Base-by-base conservation (phyloP, 805 yeast genomes). In the Ogataea ramenticola region DNA sequence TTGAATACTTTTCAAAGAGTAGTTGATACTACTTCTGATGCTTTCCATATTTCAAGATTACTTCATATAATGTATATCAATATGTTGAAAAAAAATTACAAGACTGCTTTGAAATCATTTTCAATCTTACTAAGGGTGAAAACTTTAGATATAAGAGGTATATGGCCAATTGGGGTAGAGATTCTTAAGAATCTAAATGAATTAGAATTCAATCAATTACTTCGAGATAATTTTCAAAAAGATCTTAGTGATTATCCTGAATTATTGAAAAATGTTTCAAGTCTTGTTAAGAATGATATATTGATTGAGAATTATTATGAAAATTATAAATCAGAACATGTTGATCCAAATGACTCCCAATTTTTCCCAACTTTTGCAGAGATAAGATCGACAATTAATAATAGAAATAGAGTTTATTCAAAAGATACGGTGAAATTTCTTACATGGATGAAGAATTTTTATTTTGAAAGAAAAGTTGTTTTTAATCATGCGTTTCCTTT, bases 111-210 rank as follows among this genome's bases (percentile, higher is more conserved):
- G 51, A 68, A 68, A 43, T 61, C 77, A 8, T 78, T 79, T 49
- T 57, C 76, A 10, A 43, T 77, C 2, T 55, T 84, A 20, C 55
- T 79, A 3, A 57, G 82, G 42, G 51, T 74, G 1, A 74, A 74
- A 1, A 57, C 58, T 1, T 67, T 76, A 11, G 86, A 83, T 54
- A 56, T 81, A 6, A 64, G 79, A 43, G 61, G 72, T 3, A 54
- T 82, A 11, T 84, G 90, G 90, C 75, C 83, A 0, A 32, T 81
- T 1, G 89, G 85, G 0, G 58, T 78, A 5, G 81, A 77, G 46
- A 75, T 82, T 5, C 54, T 82, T 20, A 53, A 55, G 29, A 44
- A 55, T 21, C 39, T 60, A 39, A 59, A 56, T 43, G 55, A 53
- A 37, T 36, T 48, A 8, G 58, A 58, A 40, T 58, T 58, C 32